phyloP scores from a whole-genome alignment of 2,329 filamentous ascomycete species.

The Chaetomiaceae sp. region DNA sequence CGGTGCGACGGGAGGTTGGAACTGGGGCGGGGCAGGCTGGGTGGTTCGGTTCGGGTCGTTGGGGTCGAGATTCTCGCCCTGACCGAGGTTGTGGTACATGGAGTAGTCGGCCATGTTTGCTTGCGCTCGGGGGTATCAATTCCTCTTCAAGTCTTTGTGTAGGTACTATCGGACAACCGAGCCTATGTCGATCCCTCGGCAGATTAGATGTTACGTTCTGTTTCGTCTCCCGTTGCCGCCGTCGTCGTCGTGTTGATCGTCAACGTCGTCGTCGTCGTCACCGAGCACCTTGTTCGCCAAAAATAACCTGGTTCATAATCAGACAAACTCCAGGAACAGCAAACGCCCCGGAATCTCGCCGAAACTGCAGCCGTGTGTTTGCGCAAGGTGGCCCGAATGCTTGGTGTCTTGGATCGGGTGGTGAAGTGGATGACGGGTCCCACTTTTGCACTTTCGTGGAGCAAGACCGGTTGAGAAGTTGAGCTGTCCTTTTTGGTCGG shows the following conservation, averaged over 20 bases:
- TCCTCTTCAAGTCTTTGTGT: background rate
- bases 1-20: slow-evolving; percentile 50
- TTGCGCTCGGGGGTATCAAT: background rate
- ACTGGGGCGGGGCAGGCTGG: slow-evolving; percentile 39
- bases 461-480: slow-evolving; percentile 1
- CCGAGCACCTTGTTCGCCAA: slow-evolving; percentile 18
- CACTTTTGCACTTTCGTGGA: slow-evolving; percentile 4
- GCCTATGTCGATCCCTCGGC: too few species aligned
- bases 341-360: background rate
- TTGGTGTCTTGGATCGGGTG: background rate
- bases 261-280: slow-evolving; percentile 17
- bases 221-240: too few species aligned
- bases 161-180: background rate
- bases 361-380: background rate
- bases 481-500: slow-evolving; percentile 26
- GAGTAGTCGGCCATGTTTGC: slow-evolving; percentile 39
- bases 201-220: too few species aligned
- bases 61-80: slow-evolving; percentile 47
- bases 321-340: background rate
- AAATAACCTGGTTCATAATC: slow-evolving; percentile 20
- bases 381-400: slow-evolving; percentile 6
- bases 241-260: too few species aligned
- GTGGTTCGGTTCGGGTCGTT: slow-evolving; percentile 44
- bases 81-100: slow-evolving; percentile 48
- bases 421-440: slow-evolving; percentile 4